Conservation (phyloP, 2,329 filamentous ascomycete species). For the Neofusicoccum ribis region DNA sequence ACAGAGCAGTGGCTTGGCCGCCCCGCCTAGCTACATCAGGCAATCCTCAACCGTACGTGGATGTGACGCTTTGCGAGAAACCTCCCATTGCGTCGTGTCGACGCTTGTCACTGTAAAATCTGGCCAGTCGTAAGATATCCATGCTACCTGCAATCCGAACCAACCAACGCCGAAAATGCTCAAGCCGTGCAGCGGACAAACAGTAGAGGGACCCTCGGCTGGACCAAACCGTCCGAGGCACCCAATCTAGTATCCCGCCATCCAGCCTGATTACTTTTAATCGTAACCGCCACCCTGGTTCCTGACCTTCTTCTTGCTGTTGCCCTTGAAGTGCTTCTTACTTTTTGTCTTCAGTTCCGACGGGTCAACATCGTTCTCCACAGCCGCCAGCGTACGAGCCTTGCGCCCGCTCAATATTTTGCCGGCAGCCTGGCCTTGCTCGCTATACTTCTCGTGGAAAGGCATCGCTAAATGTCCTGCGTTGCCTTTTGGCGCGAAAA, state of each 20-base stretch:
- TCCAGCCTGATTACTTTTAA: not conserved
- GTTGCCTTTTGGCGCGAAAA: conserved; percentile 70
- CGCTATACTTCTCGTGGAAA: conserved; percentile 85
- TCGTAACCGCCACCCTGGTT: conserved; percentile 13
- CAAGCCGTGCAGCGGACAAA: not conserved
- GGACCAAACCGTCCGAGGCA: not conserved
- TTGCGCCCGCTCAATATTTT: conserved; percentile 84
- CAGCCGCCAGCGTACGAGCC: conserved; percentile 72
- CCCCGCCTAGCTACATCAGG: not conserved
- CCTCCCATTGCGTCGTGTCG: no score
- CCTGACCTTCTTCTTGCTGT: conserved; percentile 55
- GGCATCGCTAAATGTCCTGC: conserved; percentile 72
- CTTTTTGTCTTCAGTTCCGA: conserved; percentile 67
- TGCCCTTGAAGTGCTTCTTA: conserved; percentile 96
- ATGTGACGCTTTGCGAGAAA: no score
- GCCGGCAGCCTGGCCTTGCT: conserved; percentile 63
- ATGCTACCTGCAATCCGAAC: not conserved
- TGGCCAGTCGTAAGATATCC: not conserved
- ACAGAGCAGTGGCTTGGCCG: no score
- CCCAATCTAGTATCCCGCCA: not conserved
- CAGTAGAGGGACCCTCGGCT: not conserved
- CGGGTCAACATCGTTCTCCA: conserved; percentile 83
- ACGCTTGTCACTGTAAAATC: not conserved
- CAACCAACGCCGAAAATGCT: conserved; percentile 16
- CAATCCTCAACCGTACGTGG: not conserved